These are phyloP conservation scores for Candida arabinofermentans DNA, from an alignment of 805 yeast species.

Conservation along the genomic window DNA sequence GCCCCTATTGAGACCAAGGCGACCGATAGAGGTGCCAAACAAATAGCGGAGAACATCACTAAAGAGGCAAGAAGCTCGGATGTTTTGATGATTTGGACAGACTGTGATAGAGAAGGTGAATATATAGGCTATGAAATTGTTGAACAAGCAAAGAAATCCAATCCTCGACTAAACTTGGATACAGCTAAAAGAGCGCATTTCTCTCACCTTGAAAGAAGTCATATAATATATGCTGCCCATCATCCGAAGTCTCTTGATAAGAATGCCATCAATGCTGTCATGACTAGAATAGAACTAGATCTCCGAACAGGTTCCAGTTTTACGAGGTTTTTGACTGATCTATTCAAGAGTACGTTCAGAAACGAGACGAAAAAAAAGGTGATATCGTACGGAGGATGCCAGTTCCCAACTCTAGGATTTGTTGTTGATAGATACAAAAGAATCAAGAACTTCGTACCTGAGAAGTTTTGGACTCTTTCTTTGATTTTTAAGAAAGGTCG, in stretches of 20 bases:
- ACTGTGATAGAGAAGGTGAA: slow-evolving; percentile 97
- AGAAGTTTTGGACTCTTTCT: slow-evolving; percentile 74
- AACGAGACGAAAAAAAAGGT: slow-evolving; percentile 20
- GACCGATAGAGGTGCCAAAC: slow-evolving; percentile 35
- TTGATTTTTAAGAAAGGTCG: slow-evolving; percentile 45
- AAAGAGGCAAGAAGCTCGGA: slow-evolving; percentile 59
- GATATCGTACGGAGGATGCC: slow-evolving; percentile 89
- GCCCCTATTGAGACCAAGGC: slow-evolving; percentile 52
- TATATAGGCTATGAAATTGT: slow-evolving; percentile 83
- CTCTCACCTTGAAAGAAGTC: slow-evolving; percentile 79
- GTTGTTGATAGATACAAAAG: slow-evolving; percentile 88
- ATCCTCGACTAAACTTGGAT: slow-evolving; percentile 41
- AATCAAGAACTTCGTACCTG: slow-evolving; percentile 66
- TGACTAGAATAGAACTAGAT: slow-evolving; percentile 83
- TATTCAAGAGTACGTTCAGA: slow-evolving; percentile 35
- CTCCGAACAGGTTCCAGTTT: slow-evolving; percentile 85
- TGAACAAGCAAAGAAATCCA: slow-evolving; percentile 57
- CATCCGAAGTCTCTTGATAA: slow-evolving; percentile 61
- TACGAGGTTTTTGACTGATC: slow-evolving; percentile 71
- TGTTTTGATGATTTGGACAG: slow-evolving; percentile 91
- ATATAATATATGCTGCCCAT: slow-evolving; percentile 70
- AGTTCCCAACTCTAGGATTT: slow-evolving; percentile 95
- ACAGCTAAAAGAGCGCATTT: slow-evolving; percentile 73
- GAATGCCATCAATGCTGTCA: slow-evolving; percentile 76
- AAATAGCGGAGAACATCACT: slow-evolving; percentile 60